Conservation (phyloP, 2,329 filamentous ascomycete genomes). For the Trichophyton simii region DNA sequence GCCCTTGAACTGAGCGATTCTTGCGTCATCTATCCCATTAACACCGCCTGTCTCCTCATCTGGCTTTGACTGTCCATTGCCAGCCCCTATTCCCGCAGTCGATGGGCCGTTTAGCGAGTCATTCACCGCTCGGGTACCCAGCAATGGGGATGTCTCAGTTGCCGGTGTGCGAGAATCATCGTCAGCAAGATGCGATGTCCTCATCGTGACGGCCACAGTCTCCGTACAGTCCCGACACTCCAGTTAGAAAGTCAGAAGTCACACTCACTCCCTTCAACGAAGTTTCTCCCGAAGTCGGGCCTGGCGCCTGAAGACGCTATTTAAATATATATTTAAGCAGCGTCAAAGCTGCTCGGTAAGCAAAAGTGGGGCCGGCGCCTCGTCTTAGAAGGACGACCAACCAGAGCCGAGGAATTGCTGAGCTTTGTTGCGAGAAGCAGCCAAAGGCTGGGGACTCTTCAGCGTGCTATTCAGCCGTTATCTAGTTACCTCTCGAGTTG, state of each 20-base stretch:
- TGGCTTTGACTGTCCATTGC: constrained; percentile 11
- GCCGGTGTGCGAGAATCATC: constrained; percentile 5
- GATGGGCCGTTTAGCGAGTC: constrained; percentile 9
- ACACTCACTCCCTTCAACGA: background rate
- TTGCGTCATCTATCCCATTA: constrained; percentile 17
- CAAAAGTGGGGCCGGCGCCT: background rate
- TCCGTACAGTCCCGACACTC: background rate
- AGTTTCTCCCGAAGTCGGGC: background rate
- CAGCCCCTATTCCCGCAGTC: constrained; percentile 11
- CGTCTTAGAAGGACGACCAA: background rate
- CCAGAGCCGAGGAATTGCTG: background rate
- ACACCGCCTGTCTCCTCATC: constrained; percentile 18
- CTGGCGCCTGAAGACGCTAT: background rate
- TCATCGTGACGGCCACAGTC: constrained; percentile 5
- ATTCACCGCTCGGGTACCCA: constrained; percentile 22
- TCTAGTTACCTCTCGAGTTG: background rate
- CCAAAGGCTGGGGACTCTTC: too few species aligned
- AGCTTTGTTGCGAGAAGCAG: too few species aligned
- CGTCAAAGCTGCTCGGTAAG: constrained; percentile 1
- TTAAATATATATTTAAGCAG: background rate
- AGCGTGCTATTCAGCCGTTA: background rate
- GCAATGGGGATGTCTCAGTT: constrained; percentile 37
- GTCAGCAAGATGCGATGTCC: background rate
- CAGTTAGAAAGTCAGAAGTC: background rate
- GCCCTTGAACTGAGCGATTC: constrained; percentile 30